A percentile compares a stretch with the other conserved stretches of the same genome.
Conservation (phyloP, 2,329 filamentous ascomycete genomes). For the Pseudogymnoascus sp. region DNA sequence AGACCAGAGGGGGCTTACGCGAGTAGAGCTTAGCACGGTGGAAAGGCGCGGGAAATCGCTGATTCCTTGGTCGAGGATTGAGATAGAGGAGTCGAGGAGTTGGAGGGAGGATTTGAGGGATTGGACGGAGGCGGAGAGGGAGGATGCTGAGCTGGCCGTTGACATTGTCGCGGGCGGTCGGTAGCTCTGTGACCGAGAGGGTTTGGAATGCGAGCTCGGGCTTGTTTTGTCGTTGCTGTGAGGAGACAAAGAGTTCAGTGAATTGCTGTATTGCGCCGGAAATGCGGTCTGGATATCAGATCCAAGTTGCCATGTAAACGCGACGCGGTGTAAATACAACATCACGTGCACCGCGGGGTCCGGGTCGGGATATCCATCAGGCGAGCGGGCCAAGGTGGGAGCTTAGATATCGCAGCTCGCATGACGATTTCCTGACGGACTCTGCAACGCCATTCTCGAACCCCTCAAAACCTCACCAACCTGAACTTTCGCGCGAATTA, state of each 20-base stretch:
- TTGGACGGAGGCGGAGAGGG: slow-evolving; percentile 30
- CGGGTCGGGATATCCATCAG: neutral
- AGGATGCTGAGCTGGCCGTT: slow-evolving; percentile 12
- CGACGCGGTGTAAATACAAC: neutral
- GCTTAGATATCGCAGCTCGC: neutral
- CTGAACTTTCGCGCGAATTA: neutral
- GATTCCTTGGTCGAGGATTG: slow-evolving; percentile 23
- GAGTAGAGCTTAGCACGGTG: slow-evolving; percentile 28
- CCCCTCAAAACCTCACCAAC: neutral
- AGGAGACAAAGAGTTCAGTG: neutral
- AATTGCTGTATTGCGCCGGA: neutral
- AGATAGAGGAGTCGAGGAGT: slow-evolving; percentile 30
- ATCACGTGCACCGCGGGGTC: neutral
- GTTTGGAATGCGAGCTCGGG: neutral
- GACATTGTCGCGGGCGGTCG: slow-evolving; percentile 4
- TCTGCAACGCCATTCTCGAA: neutral
- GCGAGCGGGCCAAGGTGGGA: neutral
- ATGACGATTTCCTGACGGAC: neutral
- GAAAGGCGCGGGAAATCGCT: slow-evolving; percentile 29
- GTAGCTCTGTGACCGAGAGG: neutral
- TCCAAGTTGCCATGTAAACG: neutral
- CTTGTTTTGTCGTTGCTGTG: neutral
- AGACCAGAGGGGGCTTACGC: slow-evolving; percentile 28
- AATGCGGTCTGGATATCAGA: neutral
- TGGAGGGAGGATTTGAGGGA: slow-evolving; percentile 31